Base-by-base conservation (phyloP, 1,284 basidiomycete species). In the Microbotryum lychnidis-dioicae region DNA sequence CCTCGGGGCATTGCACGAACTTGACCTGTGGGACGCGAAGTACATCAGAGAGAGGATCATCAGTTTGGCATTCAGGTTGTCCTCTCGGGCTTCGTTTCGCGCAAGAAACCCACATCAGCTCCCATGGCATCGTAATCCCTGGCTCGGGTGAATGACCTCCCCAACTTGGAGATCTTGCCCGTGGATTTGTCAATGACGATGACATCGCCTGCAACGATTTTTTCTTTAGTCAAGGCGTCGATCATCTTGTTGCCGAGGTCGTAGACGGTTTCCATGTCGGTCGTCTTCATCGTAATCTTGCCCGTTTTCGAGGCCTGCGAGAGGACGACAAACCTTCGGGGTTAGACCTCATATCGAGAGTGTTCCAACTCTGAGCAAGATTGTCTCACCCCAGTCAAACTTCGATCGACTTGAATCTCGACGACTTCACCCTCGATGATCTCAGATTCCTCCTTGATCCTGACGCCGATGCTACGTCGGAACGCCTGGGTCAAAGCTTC, bases 181-280 rank as follows among this genome's bases (percentile, higher is more conserved):
- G 91, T 77, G 1, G 91, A 89, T 76, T 98, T 97, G 81, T 98
- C 94, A 71, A 98, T 97, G 52, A 89, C 84, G 67, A 98, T 87
- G 16, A 98, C 88, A 73, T 98, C 94, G 33, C 96, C 94, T 0
- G 94, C 94, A 4, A 92, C 82, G 18, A 98, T 89, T 74, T 97
- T 98, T 79, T 98, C 93, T 76, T 94, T 96, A 55, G 91, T 87
- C 48, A 98, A 77, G 9, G 92, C 86, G 72, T 98, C 94, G 64
- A 98, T 97, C 96, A 98, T 98, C 81, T 98, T 98, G 62, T 87
- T 92, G 10, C 96, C 96, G 21, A 98, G 82, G 77, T 98, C 96
- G 75, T 98, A 98, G 49, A 98, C 90, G 18, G 94, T 98, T 79
- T 98, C 94, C 94, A 98, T 98, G 76, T 98, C 94, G 6, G 93